Evolutionary conservation across 176 grass and related monocot species (phyloP).

Genomic region (Oryza brachyantha): DNA sequence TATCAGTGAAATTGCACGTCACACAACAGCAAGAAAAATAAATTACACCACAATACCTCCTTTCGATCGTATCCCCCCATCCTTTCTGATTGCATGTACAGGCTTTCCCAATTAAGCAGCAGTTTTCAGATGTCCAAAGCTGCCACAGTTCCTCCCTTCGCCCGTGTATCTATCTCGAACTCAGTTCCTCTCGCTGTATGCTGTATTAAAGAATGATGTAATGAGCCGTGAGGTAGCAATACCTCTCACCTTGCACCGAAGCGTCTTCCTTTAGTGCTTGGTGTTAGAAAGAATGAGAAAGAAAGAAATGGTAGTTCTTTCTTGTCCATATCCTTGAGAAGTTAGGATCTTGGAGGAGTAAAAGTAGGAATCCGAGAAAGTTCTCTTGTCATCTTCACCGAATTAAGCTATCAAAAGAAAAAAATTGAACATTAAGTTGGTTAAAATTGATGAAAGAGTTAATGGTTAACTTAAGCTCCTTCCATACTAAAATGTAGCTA

Average conservation of each 20-base stretch:
- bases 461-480: too few species aligned
- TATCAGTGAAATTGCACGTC: neutral
- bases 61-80: neutral
- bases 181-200: neutral
- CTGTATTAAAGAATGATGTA: neutral
- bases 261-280: neutral
- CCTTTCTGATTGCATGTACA: neutral
- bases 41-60: neutral
- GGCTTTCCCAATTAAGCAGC: neutral
- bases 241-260: neutral
- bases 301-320: neutral
- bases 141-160: neutral
- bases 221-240: neutral
- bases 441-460: neutral
- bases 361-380: slow-evolving; percentile 17
- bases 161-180: neutral
- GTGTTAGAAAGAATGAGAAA: neutral
- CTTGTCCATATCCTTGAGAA: neutral
- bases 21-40: neutral
- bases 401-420: slow-evolving; percentile 43
- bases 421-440: neutral
- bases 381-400: slow-evolving; percentile 41
- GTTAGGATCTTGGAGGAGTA: neutral
- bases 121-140: neutral
- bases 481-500: too few species aligned